Evolutionary conservation across 208 protist species (phyloP).

Genomic region (Strigomonas culicis): DNA sequence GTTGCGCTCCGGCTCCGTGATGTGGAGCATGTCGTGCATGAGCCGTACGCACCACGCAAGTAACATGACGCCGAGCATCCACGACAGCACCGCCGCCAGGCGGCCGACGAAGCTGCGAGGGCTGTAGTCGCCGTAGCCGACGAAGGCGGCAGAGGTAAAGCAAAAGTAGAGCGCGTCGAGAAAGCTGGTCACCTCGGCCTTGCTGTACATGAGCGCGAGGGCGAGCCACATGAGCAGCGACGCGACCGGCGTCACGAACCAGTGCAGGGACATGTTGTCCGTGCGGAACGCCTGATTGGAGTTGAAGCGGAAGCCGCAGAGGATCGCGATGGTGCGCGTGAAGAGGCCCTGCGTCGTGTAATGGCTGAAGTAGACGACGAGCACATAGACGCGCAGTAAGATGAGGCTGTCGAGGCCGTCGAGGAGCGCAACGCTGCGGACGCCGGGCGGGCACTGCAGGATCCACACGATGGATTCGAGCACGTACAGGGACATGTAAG

Average conservation of each 20-base stretch:
- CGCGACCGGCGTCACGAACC: slow-evolving; percentile 16
- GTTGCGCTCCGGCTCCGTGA: slow-evolving; percentile 46
- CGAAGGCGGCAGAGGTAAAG: slow-evolving; percentile 40
- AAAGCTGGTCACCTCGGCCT: slow-evolving; percentile 38
- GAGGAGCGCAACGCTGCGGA: slow-evolving; percentile 20
- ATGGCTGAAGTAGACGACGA: slow-evolving; percentile 45
- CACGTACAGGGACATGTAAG: slow-evolving; percentile 30
- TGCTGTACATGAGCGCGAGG: slow-evolving; percentile 42
- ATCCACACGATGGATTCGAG: slow-evolving; percentile 71
- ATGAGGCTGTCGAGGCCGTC: slow-evolving; percentile 50
- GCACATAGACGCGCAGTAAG: slow-evolving; percentile 62
- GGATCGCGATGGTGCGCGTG: slow-evolving; percentile 36
- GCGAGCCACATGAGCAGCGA: slow-evolving; percentile 29
- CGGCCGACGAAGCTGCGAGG: slow-evolving; percentile 43
- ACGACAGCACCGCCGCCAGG: slow-evolving; percentile 41
- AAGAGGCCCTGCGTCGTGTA: slow-evolving; percentile 33
- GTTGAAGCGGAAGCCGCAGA: slow-evolving; percentile 43
- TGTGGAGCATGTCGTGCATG: slow-evolving; percentile 30
- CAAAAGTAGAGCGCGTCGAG: slow-evolving; percentile 54
- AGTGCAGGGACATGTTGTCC: slow-evolving; percentile 25
- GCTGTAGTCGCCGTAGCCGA: slow-evolving; percentile 50
- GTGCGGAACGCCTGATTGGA: slow-evolving; percentile 33
- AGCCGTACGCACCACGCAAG: slow-evolving; percentile 45
- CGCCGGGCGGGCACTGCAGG: slow-evolving; percentile 50
- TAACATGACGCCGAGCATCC: slow-evolving; percentile 36